Evolutionary conservation across 495 filamentous ascomycete species (phyloP), one percentile per base, ranked within the genome.

Genomic region (Penicillium daleae): DNA sequence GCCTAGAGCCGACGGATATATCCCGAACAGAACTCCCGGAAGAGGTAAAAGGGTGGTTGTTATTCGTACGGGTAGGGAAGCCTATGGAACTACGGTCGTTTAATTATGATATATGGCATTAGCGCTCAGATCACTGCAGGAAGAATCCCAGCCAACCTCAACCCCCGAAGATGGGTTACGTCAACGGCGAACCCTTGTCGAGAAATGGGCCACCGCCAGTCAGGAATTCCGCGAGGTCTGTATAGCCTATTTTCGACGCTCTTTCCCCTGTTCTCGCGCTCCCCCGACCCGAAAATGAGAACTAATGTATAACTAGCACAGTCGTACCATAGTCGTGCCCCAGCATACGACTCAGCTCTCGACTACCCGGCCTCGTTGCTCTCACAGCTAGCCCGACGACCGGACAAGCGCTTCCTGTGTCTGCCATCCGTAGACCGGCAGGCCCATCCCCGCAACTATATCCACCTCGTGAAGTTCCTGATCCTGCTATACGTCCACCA

Each of bases 161-260:
- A 62, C 53, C 54, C 60, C 54, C 19, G 52, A 56, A 61, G 57
- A 61, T n/a, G 62, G 52, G 57, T 52, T 64, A 26, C 62, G 57
- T 32, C 57, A 64, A 49, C 57, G 62, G 51, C 62, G 57, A 51
- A 35, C 57, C 58, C 52, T 65, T 31, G 44, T 65, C 26, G 62
- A 65, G 57, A 60, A 53, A 60, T 65, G 58, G 62, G 62, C 62
- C 48, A 60, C 62, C 10, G 57, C 57, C 50, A 57, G 51, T 32
- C 57, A 65, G 40, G 62, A 65, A 35, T 65, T 65, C 62, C 62
- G 62, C 48, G 62, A 65, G 57, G 62, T 65, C 29, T 32, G 60
- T 62, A 53, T 32, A 52, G 32, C 44, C 39, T 19, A 42, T 42
- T n/a, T n/a, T 42, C 6, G 39, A 19, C 39, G n/a, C 17, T 42